phyloP scores from a whole-genome alignment of 495 filamentous ascomycete species.

The Annulohypoxylon nitens region DNA sequence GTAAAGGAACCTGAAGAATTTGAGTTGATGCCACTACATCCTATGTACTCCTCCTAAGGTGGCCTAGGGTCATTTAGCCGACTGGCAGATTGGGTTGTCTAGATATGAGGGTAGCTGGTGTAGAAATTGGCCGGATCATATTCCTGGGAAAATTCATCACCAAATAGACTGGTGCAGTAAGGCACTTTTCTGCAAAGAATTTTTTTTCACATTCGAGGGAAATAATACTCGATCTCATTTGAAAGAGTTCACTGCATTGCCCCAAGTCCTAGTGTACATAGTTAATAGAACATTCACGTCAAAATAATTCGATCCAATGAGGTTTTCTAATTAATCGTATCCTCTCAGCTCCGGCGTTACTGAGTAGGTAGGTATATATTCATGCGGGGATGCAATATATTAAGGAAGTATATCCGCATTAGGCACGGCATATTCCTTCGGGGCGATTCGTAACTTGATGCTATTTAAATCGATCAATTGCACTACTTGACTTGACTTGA shows the following conservation, averaged over 20 bases:
- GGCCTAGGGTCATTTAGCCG: slow-evolving; percentile 37
- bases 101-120: not conserved
- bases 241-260: too few species aligned
- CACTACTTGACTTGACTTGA: not conserved
- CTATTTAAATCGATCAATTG: slow-evolving; percentile 11
- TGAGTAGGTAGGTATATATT: slow-evolving; percentile 35
- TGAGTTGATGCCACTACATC: slow-evolving; percentile 17
- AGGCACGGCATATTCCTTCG: slow-evolving; percentile 29
- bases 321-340: slow-evolving; percentile 1
- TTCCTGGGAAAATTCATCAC: not conserved
- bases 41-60: slow-evolving; percentile 26
- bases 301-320: too few species aligned
- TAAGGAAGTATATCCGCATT: slow-evolving; percentile 33
- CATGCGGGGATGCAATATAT: slow-evolving; percentile 39
- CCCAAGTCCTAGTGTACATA: too few species aligned
- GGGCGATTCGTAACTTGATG: not conserved
- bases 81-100: slow-evolving; percentile 11
- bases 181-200: not conserved
- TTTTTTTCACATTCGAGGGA: too few species aligned
- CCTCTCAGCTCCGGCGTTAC: slow-evolving; percentile 19
- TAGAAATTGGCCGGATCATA: not conserved
- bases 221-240: too few species aligned
- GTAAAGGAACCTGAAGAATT: slow-evolving; percentile 6
- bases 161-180: too few species aligned
- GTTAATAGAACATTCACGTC: too few species aligned